Percentiles rank a stretch among this genome's conserved stretches.
phyloP scores from a whole-genome alignment of 345 rosid genomes.

The Corchorus olitorius region DNA sequence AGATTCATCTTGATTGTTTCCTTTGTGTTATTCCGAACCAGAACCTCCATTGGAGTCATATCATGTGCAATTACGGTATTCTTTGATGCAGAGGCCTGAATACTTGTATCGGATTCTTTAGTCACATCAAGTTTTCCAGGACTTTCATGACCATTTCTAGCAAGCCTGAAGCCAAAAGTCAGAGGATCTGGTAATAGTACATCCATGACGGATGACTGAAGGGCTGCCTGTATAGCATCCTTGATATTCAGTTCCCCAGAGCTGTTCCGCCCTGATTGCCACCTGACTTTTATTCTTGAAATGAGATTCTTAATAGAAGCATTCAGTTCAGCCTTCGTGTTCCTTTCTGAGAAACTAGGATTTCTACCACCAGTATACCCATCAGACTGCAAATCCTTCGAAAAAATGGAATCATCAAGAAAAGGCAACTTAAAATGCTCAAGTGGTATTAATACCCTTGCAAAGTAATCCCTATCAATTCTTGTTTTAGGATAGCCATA shows the following conservation, averaged over 20 bases:
- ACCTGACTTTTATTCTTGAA: conserved; percentile 88
- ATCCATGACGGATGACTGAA: conserved; percentile 91
- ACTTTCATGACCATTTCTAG: conserved; percentile 38
- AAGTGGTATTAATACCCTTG: conserved; percentile 90
- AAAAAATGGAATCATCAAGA: conserved; percentile 86
- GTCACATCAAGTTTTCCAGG: conserved; percentile 24
- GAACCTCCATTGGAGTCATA: conserved; percentile 88
- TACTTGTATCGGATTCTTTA: conserved; percentile 29
- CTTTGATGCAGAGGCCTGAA: conserved; percentile 34
- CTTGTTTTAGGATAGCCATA: conserved; percentile 82
- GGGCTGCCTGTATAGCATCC: conserved; percentile 88
- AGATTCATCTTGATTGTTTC: conserved; percentile 82
- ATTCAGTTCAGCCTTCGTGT: conserved; percentile 81
- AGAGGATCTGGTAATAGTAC: conserved; percentile 95
- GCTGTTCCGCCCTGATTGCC: conserved; percentile 98
- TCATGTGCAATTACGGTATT: conserved; percentile 73
- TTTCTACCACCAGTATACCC: conserved; percentile 42
- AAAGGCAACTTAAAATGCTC: conserved; percentile 95
- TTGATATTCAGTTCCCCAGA: conserved; percentile 88
- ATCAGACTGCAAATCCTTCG: conserved; percentile 63
- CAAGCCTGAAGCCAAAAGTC: conserved; percentile 86
- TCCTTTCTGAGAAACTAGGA: conserved; percentile 82
- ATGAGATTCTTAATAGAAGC: conserved; percentile 81
- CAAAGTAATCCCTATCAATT: conserved; percentile 88
- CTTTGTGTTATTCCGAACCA: conserved; percentile 86